A percentile compares a stretch with the other conserved stretches of the same genome.
Conservation (phyloP, 129 eudicot genomes). For the Smallanthus sonchifolius region DNA sequence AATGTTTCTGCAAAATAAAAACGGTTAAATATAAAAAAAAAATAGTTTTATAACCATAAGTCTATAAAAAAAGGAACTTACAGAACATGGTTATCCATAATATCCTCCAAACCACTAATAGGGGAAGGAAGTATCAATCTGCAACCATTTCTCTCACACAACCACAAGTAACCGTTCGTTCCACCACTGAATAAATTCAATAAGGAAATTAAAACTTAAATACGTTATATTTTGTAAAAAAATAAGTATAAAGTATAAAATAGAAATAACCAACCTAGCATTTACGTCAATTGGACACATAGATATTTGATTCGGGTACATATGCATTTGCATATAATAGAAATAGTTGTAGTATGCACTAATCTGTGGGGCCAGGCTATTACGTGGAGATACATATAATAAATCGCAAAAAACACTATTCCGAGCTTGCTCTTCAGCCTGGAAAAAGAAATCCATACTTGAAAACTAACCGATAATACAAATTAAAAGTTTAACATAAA, state of each 20-base stretch:
- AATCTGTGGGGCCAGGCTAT: slow-evolving; percentile 58
- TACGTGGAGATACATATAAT: slow-evolving; percentile 61
- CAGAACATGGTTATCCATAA: slow-evolving; percentile 57
- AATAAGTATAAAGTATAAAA: not conserved
- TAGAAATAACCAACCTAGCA: slow-evolving; percentile 53
- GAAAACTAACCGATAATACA: not conserved
- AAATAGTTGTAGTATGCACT: slow-evolving; percentile 46
- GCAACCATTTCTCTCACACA: slow-evolving; percentile 72
- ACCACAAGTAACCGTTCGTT: slow-evolving; percentile 85
- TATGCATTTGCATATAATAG: slow-evolving; percentile 28
- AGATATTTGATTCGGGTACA: slow-evolving; percentile 40
- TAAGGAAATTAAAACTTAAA: not conserved
- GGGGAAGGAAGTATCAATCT: slow-evolving; percentile 56
- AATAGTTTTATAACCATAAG: not conserved
- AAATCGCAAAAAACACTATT: slow-evolving; percentile 74
- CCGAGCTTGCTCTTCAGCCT: slow-evolving; percentile 80
- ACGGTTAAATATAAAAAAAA: not conserved
- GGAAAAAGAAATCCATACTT: slow-evolving; percentile 20
- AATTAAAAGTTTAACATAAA: not conserved
- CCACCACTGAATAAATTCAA: slow-evolving; percentile 56
- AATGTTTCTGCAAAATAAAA: slow-evolving; percentile 56
- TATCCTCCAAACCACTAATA: slow-evolving; percentile 56
- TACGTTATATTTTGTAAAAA: not conserved
- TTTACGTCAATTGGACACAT: slow-evolving; percentile 53
- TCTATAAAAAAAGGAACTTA: slow-evolving; percentile 37